Conservation (phyloP, 2,329 filamentous ascomycete genomes). For the Zasmidium citrigriseum region DNA sequence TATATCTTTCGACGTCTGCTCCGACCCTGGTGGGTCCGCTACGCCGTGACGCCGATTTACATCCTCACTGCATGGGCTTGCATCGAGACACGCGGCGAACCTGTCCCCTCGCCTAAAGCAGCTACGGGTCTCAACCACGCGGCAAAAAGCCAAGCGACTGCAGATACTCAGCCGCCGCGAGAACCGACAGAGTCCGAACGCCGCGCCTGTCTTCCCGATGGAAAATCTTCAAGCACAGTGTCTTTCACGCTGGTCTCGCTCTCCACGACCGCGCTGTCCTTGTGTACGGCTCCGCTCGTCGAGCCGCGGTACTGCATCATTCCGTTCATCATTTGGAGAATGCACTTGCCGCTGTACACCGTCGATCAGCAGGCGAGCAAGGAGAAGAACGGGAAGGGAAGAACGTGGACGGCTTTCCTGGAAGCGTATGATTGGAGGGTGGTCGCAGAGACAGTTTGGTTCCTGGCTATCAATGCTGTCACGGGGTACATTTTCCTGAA, state of each 20-base stretch:
- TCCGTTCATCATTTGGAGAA: slow-evolving; percentile 89
- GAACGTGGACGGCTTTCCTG: slow-evolving; percentile 14
- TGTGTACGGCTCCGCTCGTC: slow-evolving; percentile 87
- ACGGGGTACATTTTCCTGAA: slow-evolving; percentile 73
- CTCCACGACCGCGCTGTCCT: slow-evolving; percentile 70
- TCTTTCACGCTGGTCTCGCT: slow-evolving; percentile 65
- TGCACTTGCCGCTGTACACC: slow-evolving; percentile 65
- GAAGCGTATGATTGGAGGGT: slow-evolving; percentile 43
- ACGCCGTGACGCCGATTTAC: slow-evolving; percentile 67
- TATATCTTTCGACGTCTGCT: slow-evolving; percentile 88
- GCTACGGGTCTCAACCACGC: neutral
- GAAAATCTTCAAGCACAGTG: slow-evolving; percentile 32
- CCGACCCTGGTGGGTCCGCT: slow-evolving; percentile 42
- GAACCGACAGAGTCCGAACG: slow-evolving; percentile 8
- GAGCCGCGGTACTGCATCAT: slow-evolving; percentile 96
- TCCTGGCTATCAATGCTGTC: slow-evolving; percentile 61
- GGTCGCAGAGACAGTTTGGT: slow-evolving; percentile 69
- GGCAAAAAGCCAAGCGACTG: neutral
- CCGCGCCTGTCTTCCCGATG: slow-evolving; percentile 26
- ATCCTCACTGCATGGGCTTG: slow-evolving; percentile 67
- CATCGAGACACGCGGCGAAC: slow-evolving; percentile 58
- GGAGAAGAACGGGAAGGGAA: slow-evolving; percentile 2
- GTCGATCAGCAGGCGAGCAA: neutral
- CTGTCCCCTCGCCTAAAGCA: slow-evolving; percentile 3
- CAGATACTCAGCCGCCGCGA: slow-evolving; percentile 7